phyloP scores from a whole-genome alignment of 805 yeast species.

The Metahyphopichia silvanorum region DNA sequence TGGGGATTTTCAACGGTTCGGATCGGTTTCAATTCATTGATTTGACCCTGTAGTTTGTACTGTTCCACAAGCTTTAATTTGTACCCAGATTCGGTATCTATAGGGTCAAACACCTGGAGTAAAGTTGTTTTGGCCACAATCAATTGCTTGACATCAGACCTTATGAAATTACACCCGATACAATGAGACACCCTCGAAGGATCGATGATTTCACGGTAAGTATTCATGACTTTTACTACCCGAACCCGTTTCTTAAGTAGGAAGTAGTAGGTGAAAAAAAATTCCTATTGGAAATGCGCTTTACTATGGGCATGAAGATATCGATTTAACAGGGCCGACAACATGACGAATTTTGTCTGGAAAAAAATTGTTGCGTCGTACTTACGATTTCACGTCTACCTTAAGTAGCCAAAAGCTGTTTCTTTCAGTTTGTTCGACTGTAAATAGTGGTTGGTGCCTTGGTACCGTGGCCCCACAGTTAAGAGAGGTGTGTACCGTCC shows the following conservation, averaged over 20 bases:
- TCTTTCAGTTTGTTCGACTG: no score
- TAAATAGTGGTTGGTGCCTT: no score
- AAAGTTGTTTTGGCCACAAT: constrained; percentile 69
- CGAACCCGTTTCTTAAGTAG: no score
- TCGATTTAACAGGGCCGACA: no score
- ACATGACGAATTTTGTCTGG: no score
- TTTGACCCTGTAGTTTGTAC: constrained; percentile 66
- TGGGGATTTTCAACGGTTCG: constrained; percentile 44
- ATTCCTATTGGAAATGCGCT: no score
- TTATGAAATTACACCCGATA: constrained; percentile 49
- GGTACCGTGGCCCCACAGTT: neutral
- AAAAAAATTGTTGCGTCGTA: no score
- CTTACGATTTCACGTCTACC: no score
- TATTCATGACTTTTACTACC: constrained; percentile 53
- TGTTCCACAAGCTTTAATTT: constrained; percentile 49
- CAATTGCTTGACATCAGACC: constrained; percentile 47
- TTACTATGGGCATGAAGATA: no score
- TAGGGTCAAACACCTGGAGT: constrained; percentile 56
- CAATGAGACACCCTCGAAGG: constrained; percentile 73
- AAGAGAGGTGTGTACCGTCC: neutral
- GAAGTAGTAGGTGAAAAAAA: no score
- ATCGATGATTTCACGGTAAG: constrained; percentile 70
- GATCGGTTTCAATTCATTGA: constrained; percentile 54
- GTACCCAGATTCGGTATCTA: constrained; percentile 16
- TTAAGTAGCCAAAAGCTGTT: no score